Base-by-base conservation (phyloP, 306 rosid genomes). In the Adenanthera pavonina region DNA sequence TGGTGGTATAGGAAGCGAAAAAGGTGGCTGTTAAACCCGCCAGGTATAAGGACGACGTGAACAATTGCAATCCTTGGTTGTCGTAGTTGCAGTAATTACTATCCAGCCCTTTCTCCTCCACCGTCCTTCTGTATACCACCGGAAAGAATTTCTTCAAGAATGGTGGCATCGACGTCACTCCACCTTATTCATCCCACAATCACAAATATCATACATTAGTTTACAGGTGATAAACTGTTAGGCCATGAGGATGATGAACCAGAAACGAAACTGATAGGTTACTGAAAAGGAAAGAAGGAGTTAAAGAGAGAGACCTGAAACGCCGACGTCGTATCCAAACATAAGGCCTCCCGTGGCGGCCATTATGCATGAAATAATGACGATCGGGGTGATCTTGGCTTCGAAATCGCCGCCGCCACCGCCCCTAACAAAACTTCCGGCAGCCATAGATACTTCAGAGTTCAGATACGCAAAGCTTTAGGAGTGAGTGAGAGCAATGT, bases 341-440 rank as follows among this genome's bases (percentile, higher is more conserved):
- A 92, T 95, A 80, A 92, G 98, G 19, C 98, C 98, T 9, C 98
- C 98, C 14, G 97, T 94, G 48, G 98, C 95, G 0, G 98, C 98
- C 95, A 92, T 90, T 3, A 92, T 77, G 82, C 97, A 95, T 34
- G 99, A 95, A 72, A 95, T 88, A 25, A 95, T 80, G 76, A 95
- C 97, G 56, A 93, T 87, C 5, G 97, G 97, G 8, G 98, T 92
- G 85, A 92, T 87, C 90, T 92, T 94, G 20, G 98, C 97, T 84
- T 94, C 98, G 38, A 91, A 92, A 34, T 87, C 91, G 11, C 47
- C 49, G 16, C 75, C 88, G 72, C 83, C 74, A 54, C 38, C 1
- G 4, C 12, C 30, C 0, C 13, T 3, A 5, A 82, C 6, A 69
- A 92, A 83, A 14, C 94, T 92, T 79, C 92, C 97, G 4, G 83